Evolutionary conservation across 306 rosid species (phyloP).

Genomic region (Ormosia emarginata): DNA sequence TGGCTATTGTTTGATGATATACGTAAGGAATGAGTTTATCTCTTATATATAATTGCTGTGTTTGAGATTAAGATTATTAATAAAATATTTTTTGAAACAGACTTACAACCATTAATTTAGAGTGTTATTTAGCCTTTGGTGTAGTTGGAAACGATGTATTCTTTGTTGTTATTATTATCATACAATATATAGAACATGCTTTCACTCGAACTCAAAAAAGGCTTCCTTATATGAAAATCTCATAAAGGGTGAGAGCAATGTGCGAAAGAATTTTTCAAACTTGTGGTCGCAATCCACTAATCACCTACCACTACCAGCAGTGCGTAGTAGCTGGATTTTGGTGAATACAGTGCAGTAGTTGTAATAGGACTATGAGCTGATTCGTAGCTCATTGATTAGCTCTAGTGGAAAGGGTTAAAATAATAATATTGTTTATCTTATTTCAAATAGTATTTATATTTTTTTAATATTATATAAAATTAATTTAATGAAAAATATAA

Average conservation of each 20-base stretch:
- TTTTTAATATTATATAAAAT: too few species aligned
- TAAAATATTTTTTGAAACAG: neutral
- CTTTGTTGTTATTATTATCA: neutral
- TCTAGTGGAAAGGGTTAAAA: neutral
- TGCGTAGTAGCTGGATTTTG: constrained; percentile 17
- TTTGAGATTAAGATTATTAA: neutral
- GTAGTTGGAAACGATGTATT: neutral
- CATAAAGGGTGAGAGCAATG: neutral
- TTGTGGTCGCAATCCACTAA: constrained; percentile 2
- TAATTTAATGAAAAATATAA: too few species aligned
- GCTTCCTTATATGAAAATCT: neutral
- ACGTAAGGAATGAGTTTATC: too few species aligned
- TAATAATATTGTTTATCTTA: too few species aligned
- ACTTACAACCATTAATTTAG: neutral
- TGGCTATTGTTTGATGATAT: too few species aligned
- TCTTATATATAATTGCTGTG: too few species aligned
- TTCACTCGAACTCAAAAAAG: neutral
- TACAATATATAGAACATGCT: neutral
- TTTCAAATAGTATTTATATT: too few species aligned
- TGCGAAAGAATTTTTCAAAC: neutral
- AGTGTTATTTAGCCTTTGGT: neutral
- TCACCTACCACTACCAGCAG: constrained; percentile 29
- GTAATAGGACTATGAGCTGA: neutral
- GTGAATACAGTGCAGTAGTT: constrained; percentile 18
- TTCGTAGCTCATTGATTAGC: neutral